These are phyloP conservation scores for Hericium rajendrae DNA, from an alignment of 768 basidiomycete species.

Conservation along the genomic window DNA sequence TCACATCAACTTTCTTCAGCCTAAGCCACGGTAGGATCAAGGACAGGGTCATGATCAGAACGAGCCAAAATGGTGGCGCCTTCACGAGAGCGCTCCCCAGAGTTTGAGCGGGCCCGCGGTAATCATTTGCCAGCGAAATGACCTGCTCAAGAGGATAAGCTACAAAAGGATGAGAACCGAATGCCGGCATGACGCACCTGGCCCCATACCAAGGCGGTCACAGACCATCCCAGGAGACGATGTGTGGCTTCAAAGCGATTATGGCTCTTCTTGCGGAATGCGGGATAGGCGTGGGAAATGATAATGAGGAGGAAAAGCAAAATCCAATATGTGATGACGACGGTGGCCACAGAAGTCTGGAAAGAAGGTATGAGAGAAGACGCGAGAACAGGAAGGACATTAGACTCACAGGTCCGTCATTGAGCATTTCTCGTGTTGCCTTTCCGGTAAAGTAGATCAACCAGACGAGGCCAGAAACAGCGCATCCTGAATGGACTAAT, in stretches of 20 bases:
- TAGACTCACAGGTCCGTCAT: constrained; percentile 25
- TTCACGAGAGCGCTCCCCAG: constrained; percentile 35
- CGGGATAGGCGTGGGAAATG: constrained; percentile 42
- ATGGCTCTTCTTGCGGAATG: constrained; percentile 36
- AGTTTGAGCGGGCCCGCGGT: constrained; percentile 26
- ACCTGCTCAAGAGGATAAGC: constrained; percentile 23
- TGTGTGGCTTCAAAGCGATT: constrained; percentile 47
- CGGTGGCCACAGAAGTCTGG: constrained; percentile 37
- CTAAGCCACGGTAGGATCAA: constrained; percentile 53
- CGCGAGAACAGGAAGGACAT: neutral
- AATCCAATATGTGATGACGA: constrained; percentile 43
- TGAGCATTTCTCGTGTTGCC: constrained; percentile 39
- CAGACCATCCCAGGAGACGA: constrained; percentile 49
- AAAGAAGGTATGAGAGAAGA: constrained; percentile 1
- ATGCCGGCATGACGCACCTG: constrained; percentile 27
- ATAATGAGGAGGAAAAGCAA: constrained; percentile 38
- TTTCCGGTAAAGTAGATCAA: constrained; percentile 38
- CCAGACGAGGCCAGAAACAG: constrained; percentile 45
- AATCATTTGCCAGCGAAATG: constrained; percentile 44
- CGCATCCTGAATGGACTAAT: constrained; percentile 45
- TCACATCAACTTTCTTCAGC: constrained; percentile 45
- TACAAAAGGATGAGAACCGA: neutral
- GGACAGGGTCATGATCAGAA: constrained; percentile 42
- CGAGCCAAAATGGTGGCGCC: constrained; percentile 46
- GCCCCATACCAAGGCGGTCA: constrained; percentile 43